These are phyloP conservation scores for Botryotinia narcissicola DNA, from an alignment of 2,329 filamentous ascomycete genomes.

Conservation along the genomic window DNA sequence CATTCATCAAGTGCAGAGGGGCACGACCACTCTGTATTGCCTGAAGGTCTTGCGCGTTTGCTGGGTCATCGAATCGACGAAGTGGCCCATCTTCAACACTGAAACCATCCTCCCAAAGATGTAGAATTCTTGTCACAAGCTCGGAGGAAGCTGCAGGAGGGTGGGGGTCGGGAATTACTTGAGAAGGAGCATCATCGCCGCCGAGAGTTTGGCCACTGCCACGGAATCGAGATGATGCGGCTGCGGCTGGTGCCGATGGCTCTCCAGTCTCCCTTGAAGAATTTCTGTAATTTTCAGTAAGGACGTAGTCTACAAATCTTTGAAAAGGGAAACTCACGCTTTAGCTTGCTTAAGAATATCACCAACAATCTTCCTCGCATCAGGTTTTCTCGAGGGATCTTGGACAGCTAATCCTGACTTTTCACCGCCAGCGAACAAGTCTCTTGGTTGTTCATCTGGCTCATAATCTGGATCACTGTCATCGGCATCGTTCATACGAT, in stretches of 20 bases:
- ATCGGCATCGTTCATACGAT: constrained; percentile 56
- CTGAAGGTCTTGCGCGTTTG: constrained; percentile 66
- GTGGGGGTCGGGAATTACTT: constrained; percentile 61
- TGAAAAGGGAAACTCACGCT: constrained; percentile 45
- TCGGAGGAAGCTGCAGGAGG: constrained; percentile 45
- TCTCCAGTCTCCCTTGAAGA: constrained; percentile 55
- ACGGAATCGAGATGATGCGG: constrained; percentile 56
- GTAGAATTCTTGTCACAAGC: constrained; percentile 59
- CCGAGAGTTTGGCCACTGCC: constrained; percentile 75
- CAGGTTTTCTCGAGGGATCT: constrained; percentile 50
- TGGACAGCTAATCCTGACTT: constrained; percentile 73
- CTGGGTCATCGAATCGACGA: constrained; percentile 74
- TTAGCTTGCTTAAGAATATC: constrained; percentile 64
- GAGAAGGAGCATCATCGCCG: constrained; percentile 71
- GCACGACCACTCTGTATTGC: constrained; percentile 77
- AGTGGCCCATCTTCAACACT: constrained; percentile 80
- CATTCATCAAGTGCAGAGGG: constrained; percentile 74
- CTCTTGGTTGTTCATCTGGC: constrained; percentile 57
- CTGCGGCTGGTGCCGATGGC: constrained; percentile 47
- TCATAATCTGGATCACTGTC: constrained; percentile 56
- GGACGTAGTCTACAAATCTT: neutral
- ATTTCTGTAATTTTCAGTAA: constrained; percentile 49
- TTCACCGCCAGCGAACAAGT: constrained; percentile 81
- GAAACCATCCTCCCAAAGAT: constrained; percentile 82
- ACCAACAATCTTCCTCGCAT: constrained; percentile 56